Percentiles rank a stretch among this genome's conserved stretches.
phyloP scores from a whole-genome alignment of 306 rosid species.

The Sesbania bispinosa region DNA sequence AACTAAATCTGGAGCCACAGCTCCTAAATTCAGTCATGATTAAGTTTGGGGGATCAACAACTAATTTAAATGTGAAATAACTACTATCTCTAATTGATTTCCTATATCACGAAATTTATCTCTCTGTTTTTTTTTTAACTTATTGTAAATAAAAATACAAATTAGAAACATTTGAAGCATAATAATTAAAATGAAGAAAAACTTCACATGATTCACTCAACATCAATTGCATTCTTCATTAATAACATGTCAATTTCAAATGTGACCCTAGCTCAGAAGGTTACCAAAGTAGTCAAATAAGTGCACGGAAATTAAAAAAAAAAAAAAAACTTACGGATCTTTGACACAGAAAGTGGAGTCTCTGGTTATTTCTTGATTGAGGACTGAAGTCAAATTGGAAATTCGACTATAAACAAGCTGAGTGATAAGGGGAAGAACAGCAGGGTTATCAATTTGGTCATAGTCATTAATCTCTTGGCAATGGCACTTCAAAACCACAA shows the following conservation, averaged over 20 bases:
- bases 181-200: neutral
- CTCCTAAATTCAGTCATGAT: neutral
- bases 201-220: too few species aligned
- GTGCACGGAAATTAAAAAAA: neutral
- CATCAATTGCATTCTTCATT: neutral
- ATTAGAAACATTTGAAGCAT: neutral
- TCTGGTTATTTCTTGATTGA: constrained; percentile 45
- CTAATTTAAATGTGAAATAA: neutral
- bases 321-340: constrained; percentile 50
- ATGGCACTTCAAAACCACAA: constrained; percentile 31
- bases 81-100: neutral
- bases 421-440: constrained; percentile 62
- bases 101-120: neutral
- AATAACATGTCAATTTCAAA: neutral
- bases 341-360: constrained; percentile 72
- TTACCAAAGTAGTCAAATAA: neutral
- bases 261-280: neutral
- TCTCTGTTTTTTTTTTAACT: neutral
- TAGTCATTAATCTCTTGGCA: constrained; percentile 58
- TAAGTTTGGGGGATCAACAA: neutral
- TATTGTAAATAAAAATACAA: neutral
- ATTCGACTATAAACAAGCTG: constrained; percentile 52
- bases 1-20: neutral
- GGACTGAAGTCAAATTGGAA: constrained; percentile 61
- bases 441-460: constrained; percentile 55